Evolutionary conservation across 805 yeast species (phyloP).

Genomic region (Candida orba): DNA sequence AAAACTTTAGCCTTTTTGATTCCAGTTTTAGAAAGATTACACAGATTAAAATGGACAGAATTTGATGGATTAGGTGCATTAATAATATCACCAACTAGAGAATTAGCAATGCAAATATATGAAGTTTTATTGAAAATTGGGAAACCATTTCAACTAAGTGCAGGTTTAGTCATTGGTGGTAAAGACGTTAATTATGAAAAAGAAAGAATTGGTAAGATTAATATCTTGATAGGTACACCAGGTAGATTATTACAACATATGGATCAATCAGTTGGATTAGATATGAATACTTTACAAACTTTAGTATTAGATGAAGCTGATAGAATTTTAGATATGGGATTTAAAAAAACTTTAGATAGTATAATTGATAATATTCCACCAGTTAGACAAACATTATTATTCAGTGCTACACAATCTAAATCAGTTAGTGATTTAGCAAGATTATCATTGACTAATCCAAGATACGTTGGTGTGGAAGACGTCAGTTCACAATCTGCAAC

Average conservation of each 20-base stretch:
- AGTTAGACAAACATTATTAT: constrained; percentile 87
- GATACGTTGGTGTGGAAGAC: constrained; percentile 71
- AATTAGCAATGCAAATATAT: constrained; percentile 66
- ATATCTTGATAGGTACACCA: constrained; percentile 84
- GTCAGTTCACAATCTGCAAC: constrained; percentile 61
- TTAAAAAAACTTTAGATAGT: constrained; percentile 58
- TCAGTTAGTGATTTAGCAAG: constrained; percentile 80
- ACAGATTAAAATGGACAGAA: constrained; percentile 32
- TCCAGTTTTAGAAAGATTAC: constrained; percentile 70
- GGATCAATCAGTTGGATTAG: constrained; percentile 51
- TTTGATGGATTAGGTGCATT: constrained; percentile 52
- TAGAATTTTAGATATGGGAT: constrained; percentile 72
- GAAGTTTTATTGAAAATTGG: constrained; percentile 57
- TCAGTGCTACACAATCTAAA: constrained; percentile 87
- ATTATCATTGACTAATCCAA: constrained; percentile 90
- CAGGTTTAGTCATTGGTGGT: constrained; percentile 60
- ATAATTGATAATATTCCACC: constrained; percentile 72
- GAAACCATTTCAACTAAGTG: constrained; percentile 50
- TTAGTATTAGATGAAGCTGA: constrained; percentile 93
- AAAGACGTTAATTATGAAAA: constrained; percentile 68
- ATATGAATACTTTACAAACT: constrained; percentile 59
- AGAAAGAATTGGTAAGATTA: constrained; percentile 58
- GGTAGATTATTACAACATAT: constrained; percentile 82
- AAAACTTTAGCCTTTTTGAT: constrained; percentile 84
- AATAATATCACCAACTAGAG: constrained; percentile 64